phyloP scores from a whole-genome alignment of 2,329 filamentous ascomycete genomes.

The Daldinia sp. region DNA sequence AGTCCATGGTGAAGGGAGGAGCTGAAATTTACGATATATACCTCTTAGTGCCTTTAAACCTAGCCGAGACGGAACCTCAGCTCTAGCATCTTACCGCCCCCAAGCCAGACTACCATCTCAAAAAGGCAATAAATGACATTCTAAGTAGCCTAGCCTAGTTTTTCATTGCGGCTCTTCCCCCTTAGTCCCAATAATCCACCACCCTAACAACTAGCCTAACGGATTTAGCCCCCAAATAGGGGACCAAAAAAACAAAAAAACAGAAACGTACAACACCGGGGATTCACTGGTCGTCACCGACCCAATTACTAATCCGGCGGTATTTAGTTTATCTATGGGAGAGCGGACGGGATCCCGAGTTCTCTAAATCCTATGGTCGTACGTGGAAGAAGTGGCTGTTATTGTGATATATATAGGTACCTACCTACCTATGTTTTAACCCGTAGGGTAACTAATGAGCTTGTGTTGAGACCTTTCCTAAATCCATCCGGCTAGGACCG shows the following conservation, averaged over 20 bases:
- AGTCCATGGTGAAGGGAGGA: neutral
- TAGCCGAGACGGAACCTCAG: neutral
- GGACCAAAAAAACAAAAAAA: neutral
- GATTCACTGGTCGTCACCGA: conserved; percentile 10
- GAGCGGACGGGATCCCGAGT: conserved; percentile 7
- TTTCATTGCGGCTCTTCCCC: neutral
- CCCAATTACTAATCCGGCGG: conserved; percentile 4
- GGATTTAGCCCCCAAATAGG: neutral
- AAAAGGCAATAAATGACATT: too few species aligned
- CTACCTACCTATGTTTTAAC: neutral
- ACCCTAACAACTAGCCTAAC: neutral
- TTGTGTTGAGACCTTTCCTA: neutral
- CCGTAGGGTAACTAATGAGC: neutral
- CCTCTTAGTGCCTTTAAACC: neutral
- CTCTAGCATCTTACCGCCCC: neutral
- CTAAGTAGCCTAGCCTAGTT: too few species aligned
- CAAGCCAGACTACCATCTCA: neutral
- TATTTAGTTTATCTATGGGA: neutral
- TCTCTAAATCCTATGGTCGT: conserved; percentile 4
- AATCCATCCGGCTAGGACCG: neutral
- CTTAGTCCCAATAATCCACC: neutral
- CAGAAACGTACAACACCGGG: conserved; percentile 19
- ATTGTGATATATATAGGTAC: conserved; percentile 9
- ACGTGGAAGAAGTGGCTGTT: neutral
- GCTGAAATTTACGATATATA: neutral